phyloP scores from a whole-genome alignment of 257 asterid species.

The Gentiana straminea region DNA sequence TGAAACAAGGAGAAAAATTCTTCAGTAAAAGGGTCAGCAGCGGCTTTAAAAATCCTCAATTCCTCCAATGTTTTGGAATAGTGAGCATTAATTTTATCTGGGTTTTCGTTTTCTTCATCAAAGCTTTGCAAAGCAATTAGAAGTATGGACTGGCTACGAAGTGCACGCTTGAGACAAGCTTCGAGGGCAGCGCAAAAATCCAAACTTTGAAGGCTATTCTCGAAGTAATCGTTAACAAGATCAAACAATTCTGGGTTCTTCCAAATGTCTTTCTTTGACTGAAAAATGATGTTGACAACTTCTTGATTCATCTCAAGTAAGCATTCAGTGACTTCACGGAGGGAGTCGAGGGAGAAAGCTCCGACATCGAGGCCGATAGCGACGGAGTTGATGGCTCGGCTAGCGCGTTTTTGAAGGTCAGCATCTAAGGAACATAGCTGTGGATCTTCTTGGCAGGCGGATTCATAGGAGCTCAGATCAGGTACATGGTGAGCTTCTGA shows the following conservation, averaged over 20 bases:
- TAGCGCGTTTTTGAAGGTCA: slow-evolving; percentile 48
- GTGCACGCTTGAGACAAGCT: slow-evolving; percentile 53
- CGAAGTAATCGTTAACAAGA: slow-evolving; percentile 79
- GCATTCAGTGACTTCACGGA: slow-evolving; percentile 58
- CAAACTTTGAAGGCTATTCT: slow-evolving; percentile 55
- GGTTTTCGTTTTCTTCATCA: slow-evolving; percentile 33
- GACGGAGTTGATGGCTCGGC: slow-evolving; percentile 70
- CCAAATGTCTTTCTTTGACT: slow-evolving; percentile 61
- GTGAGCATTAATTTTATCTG: slow-evolving; percentile 6
- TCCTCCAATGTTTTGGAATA: slow-evolving; percentile 57
- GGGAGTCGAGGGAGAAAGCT: slow-evolving; percentile 72
- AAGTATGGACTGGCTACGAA: slow-evolving; percentile 51
- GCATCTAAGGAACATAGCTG: slow-evolving; percentile 59
- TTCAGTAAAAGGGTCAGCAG: slow-evolving; percentile 64
- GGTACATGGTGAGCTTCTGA: slow-evolving; percentile 23
- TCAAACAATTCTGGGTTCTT: slow-evolving; percentile 48
- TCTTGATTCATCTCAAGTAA: slow-evolving; percentile 71
- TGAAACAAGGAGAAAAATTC: slow-evolving; percentile 50
- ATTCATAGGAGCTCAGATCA: slow-evolving; percentile 64
- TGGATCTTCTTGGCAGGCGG: slow-evolving; percentile 79
- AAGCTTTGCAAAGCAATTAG: slow-evolving; percentile 45
- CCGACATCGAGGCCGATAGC: slow-evolving; percentile 56
- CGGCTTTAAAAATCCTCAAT: slow-evolving; percentile 40
- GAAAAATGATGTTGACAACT: slow-evolving; percentile 54
- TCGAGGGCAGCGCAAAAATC: slow-evolving; percentile 79